These are phyloP conservation scores for Trypanosoma rangeli DNA, from an alignment of 208 protist species.

Conservation along the genomic window DNA sequence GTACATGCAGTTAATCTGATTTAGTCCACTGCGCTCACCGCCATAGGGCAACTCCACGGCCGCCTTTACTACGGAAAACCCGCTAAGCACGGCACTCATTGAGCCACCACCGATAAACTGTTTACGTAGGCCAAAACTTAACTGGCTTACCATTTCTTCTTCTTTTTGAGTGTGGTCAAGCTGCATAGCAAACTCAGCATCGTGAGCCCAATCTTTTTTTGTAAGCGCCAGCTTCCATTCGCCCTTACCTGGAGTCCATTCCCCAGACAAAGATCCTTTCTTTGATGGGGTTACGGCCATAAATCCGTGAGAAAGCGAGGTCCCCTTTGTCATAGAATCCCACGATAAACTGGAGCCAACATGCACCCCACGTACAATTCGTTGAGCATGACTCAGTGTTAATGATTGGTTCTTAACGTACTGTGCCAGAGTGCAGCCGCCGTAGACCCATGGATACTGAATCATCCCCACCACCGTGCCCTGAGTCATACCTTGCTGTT, in stretches of 20 bases:
- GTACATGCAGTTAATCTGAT: constrained; percentile 68
- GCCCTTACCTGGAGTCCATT: constrained; percentile 74
- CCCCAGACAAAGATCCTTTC: constrained; percentile 52
- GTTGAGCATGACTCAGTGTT: constrained; percentile 74
- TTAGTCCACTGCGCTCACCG: constrained; percentile 58
- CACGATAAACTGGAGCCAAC: constrained; percentile 70
- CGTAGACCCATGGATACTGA: constrained; percentile 85
- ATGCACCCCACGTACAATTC: constrained; percentile 79
- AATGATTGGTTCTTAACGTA: constrained; percentile 87
- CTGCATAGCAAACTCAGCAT: constrained; percentile 68
- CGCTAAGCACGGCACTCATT: constrained; percentile 51
- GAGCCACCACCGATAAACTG: constrained; percentile 71
- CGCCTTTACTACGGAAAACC: constrained; percentile 65
- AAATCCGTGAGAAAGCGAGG: constrained; percentile 65
- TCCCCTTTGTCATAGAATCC: constrained; percentile 60
- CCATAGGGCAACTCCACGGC: constrained; percentile 82
- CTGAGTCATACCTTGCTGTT: constrained; percentile 71
- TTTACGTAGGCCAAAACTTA: constrained; percentile 73
- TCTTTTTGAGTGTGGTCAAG: constrained; percentile 76
- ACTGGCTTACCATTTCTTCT: constrained; percentile 48
- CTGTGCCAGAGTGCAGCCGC: constrained; percentile 81
- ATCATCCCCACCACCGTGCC: constrained; percentile 85
- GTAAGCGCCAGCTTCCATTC: constrained; percentile 80
- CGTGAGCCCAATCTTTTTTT: constrained; percentile 58
- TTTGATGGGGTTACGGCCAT: constrained; percentile 63